These are phyloP conservation scores for Plectosphaerella sp. DNA, from an alignment of 2,329 filamentous ascomycete species.

Conservation along the genomic window DNA sequence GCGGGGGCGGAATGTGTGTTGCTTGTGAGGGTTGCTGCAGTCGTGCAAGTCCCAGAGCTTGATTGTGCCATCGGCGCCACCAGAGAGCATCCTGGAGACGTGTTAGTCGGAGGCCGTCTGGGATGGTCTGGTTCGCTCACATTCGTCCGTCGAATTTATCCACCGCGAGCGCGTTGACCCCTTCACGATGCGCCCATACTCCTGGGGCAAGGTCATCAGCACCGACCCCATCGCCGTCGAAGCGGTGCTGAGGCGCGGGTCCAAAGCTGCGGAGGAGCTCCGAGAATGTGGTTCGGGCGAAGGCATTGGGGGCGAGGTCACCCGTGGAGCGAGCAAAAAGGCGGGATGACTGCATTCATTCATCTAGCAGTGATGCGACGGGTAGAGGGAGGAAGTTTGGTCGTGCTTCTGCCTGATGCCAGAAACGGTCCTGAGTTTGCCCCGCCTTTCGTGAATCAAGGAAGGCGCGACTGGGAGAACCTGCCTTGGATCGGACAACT, in stretches of 20 bases:
- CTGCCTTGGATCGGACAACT: no score
- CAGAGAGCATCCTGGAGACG: constrained; percentile 66
- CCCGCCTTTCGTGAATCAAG: no score
- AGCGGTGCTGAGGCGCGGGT: constrained; percentile 61
- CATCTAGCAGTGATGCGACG: not conserved
- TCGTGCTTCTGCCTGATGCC: not conserved
- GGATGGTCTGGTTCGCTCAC: constrained; percentile 32
- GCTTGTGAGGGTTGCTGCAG: constrained; percentile 35
- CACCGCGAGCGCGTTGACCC: constrained; percentile 73
- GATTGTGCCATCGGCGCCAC: constrained; percentile 79
- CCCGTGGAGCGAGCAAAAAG: constrained; percentile 74
- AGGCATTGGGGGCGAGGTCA: constrained; percentile 55
- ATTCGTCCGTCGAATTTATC: constrained; percentile 78
- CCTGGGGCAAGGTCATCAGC: constrained; percentile 3
- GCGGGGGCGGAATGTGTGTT: constrained; percentile 49
- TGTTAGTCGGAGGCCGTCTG: not conserved
- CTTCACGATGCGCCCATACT: constrained; percentile 67
- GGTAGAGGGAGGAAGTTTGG: not conserved
- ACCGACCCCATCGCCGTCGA: constrained; percentile 50
- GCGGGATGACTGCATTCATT: constrained; percentile 63
- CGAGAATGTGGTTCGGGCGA: constrained; percentile 62
- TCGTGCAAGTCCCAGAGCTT: constrained; percentile 83
- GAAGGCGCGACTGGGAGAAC: no score
- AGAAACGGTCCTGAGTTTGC: not conserved
- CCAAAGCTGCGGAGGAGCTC: constrained; percentile 66